Percentiles rank a stretch among this genome's conserved stretches.
These are phyloP conservation scores for Sicyos edulis DNA, from an alignment of 306 rosid species.

Conservation along the genomic window DNA sequence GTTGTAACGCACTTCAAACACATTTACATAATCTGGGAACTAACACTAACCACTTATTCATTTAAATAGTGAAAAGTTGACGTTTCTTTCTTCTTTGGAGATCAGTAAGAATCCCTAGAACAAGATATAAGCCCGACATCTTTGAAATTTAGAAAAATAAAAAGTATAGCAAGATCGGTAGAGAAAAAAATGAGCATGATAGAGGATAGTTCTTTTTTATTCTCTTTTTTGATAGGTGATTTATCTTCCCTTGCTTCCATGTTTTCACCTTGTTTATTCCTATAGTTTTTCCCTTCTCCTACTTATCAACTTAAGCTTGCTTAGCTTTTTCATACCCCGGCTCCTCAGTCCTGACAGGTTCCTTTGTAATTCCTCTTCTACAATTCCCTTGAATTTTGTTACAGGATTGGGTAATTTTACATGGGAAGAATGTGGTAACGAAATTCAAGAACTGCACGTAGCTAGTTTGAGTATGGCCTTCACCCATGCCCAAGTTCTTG, in stretches of 20 bases:
- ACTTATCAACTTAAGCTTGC: too few relatives aligned
- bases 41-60: neutral
- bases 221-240: neutral
- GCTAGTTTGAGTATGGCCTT: too few relatives aligned
- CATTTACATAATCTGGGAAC: neutral
- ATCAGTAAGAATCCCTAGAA: neutral
- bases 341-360: too few relatives aligned
- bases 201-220: neutral
- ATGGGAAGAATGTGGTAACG: too few relatives aligned
- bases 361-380: too few relatives aligned
- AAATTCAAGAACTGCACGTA: too few relatives aligned
- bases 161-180: neutral
- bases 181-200: neutral
- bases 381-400: too few relatives aligned
- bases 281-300: too few relatives aligned
- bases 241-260: neutral
- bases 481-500: too few relatives aligned
- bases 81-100: neutral
- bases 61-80: neutral
- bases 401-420: too few relatives aligned
- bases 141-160: neutral
- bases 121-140: conserved; percentile 1
- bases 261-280: too few relatives aligned
- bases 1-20: conserved; percentile 10
- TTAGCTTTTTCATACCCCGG: too few relatives aligned